Evolutionary conservation across 139 green algal species (phyloP), one percentile per base, ranked within the genome.

Genomic region (Volvox reticuliferus): DNA sequence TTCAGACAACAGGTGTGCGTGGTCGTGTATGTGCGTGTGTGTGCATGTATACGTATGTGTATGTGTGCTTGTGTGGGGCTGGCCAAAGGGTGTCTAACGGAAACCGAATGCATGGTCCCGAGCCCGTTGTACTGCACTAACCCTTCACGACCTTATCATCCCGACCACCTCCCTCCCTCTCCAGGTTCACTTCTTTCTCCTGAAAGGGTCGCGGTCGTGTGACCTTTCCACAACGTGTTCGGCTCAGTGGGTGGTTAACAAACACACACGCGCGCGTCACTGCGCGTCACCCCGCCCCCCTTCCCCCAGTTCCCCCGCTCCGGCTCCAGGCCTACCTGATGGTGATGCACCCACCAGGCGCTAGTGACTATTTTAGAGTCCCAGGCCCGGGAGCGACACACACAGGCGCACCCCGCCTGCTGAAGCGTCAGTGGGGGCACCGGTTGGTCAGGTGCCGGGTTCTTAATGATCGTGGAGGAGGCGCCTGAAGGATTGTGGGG

Each of bases 301-400:
- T 9, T 12, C 28, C 17, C 75, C 75, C 75, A 2, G 50, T 5
- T 12, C 75, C 71, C 30, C 30, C 0, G n/a, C 32, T 35, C 75
- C 75, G 32, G 30, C 75, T 55, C 12, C 75, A 55, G 44, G 9
- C 44, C 44, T 9, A 73, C 65, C 65, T 73, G 65, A 2, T 73
- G 65, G 65, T 73, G 65, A 73, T 98, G 87, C 63, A 99, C 97
- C 98, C 98, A 99, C 96, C 96, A 99, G 5, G 98, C 98, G 44
- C 91, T 96, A 24, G 98, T 99, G 2, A 99, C 96, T 22, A 99
- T 95, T 91, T 99, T 99, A 30, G 95, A 92, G 86, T 99, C 96
- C 98, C 98, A 99, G 24, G 97, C 98, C 28, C 94, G 89, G 37
- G 93, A 97, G 86, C 97, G 95, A 92, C 98, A 99, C 86, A 99